Evolutionary conservation across 78 protist species (phyloP).

Genomic region (Isochrysis galbana): DNA sequence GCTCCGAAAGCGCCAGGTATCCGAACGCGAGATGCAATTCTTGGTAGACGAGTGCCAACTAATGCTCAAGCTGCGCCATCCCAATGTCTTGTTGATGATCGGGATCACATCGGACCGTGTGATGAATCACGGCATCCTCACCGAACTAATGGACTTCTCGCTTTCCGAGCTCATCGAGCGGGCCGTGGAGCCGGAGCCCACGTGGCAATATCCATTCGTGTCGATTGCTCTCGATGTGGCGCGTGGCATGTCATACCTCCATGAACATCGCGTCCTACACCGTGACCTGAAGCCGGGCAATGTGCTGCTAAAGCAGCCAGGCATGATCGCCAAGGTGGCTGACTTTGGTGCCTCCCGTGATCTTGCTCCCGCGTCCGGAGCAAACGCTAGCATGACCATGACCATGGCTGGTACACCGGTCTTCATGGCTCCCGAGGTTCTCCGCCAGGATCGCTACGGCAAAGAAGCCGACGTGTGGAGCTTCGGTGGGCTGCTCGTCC

Average conservation of each 20-base stretch:
- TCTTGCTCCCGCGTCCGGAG: not conserved
- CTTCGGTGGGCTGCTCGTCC: conserved; percentile 1
- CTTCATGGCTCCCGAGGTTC: conserved; percentile 6
- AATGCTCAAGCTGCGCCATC: not conserved
- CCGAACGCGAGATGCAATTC: not conserved
- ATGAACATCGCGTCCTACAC: not conserved
- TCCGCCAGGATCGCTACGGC: not conserved
- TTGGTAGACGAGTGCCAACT: not conserved
- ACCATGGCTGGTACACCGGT: not conserved
- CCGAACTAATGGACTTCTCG: conserved; percentile 2
- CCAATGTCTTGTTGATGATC: not conserved
- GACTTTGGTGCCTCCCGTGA: not conserved
- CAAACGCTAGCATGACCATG: not conserved
- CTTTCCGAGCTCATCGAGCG: not conserved
- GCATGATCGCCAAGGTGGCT: not conserved
- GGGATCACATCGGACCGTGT: not conserved
- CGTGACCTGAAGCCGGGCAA: conserved; percentile 5
- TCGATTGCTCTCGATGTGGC: not conserved
- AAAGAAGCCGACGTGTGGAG: not conserved
- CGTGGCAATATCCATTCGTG: not conserved
- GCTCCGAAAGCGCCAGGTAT: not conserved
- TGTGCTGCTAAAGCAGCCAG: not conserved
- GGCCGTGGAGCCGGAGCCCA: not conserved
- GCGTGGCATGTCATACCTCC: not conserved
- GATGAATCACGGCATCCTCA: conserved; percentile 1